A percentile compares a stretch with the other conserved stretches of the same genome.
Evolutionary conservation across 23 red algal species (phyloP).

Genomic region (Cyanidiococcus yangmingshanensis): DNA sequence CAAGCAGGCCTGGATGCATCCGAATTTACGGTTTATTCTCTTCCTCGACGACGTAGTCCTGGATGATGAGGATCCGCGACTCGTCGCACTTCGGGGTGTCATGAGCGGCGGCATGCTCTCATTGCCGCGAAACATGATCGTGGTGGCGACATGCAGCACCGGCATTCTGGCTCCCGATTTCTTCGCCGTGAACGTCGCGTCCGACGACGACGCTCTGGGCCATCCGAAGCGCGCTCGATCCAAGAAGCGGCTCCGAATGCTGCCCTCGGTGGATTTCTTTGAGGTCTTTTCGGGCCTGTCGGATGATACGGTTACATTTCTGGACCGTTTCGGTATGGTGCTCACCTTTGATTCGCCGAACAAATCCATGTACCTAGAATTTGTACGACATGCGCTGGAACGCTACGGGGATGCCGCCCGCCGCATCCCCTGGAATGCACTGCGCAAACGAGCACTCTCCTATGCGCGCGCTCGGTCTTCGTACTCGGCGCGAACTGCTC

Average conservation of each 20-base stretch:
- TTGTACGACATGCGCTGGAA: slow-evolving; percentile 4
- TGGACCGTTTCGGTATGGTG: slow-evolving; percentile 9
- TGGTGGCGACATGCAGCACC: slow-evolving; percentile 3
- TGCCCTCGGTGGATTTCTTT: neutral
- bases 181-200: neutral
- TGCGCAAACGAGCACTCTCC: neutral
- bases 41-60: neutral
- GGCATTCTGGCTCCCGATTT: neutral
- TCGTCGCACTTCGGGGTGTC: neutral
- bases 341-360: neutral
- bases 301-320: neutral
- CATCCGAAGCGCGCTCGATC: neutral
- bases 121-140: neutral
- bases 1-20: neutral
- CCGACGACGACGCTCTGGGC: neutral
- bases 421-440: neutral
- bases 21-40: neutral
- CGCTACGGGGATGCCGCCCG: neutral
- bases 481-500: neutral
- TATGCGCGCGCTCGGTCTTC: neutral
- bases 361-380: neutral
- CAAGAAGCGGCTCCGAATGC: neutral
- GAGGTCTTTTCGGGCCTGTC: neutral
- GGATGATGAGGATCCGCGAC: neutral
- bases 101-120: neutral